Evolutionary conservation across 2,329 filamentous ascomycete genomes (phyloP).

Genomic region (Pyrenochaeta sp.): DNA sequence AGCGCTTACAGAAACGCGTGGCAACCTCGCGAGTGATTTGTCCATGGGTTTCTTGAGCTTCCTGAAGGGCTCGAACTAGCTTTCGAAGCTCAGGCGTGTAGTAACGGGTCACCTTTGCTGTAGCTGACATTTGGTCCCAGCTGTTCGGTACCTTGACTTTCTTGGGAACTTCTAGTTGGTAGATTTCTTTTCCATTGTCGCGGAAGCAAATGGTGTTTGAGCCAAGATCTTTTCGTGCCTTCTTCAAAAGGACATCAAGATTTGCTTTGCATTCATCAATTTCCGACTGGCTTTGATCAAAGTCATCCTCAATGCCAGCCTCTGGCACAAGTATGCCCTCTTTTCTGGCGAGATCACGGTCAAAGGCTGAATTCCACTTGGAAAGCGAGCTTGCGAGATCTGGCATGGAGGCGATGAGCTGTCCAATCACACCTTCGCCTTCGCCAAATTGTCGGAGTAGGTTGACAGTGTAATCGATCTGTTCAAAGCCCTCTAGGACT

Average conservation of each 20-base stretch:
- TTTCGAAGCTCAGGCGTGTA: slow-evolving; percentile 85
- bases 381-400: slow-evolving; percentile 75
- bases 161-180: slow-evolving; percentile 87
- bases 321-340: slow-evolving; percentile 85
- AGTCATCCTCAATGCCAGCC: slow-evolving; percentile 87
- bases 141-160: slow-evolving; percentile 86
- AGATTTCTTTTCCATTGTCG: slow-evolving; percentile 95
- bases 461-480: slow-evolving; percentile 93
- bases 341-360: slow-evolving; percentile 78
- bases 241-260: slow-evolving; percentile 73
- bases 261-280: slow-evolving; percentile 79
- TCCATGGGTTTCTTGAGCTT: slow-evolving; percentile 90
- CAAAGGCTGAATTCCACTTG: slow-evolving; percentile 92
- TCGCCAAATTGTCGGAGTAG: slow-evolving; percentile 76
- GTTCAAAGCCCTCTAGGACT: slow-evolving; percentile 94
- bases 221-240: slow-evolving; percentile 75
- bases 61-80: slow-evolving; percentile 86
- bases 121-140: slow-evolving; percentile 98
- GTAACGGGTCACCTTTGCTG: slow-evolving; percentile 87
- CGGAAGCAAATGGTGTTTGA: slow-evolving; percentile 66
- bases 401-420: slow-evolving; percentile 85
- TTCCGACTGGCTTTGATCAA: slow-evolving; percentile 79
- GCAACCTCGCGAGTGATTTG: slow-evolving; percentile 91
- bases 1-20: slow-evolving; percentile 81
- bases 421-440: slow-evolving; percentile 83